Evolutionary conservation across 352 stramenopile genomes (phyloP).

Genomic region (Phytophthora ramorum): DNA sequence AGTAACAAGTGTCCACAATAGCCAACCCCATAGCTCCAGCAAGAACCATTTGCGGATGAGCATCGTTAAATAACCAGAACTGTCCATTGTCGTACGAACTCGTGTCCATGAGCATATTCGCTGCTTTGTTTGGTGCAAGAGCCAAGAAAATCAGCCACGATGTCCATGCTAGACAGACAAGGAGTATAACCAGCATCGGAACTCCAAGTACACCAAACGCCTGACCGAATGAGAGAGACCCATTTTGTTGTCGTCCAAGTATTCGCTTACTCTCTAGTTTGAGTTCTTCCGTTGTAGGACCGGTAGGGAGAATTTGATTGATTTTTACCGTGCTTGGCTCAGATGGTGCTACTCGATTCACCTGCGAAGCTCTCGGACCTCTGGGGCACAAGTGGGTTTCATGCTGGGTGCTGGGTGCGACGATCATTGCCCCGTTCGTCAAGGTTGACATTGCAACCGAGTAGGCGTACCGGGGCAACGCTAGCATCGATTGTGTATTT

Average conservation of each 20-base stretch:
- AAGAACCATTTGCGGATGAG: slow-evolving; percentile 1
- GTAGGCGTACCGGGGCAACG: too few relatives aligned
- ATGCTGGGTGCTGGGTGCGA: not conserved
- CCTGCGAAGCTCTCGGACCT: not conserved
- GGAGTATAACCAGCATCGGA: slow-evolving; percentile 24
- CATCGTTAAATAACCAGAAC: slow-evolving; percentile 50
- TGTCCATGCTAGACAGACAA: slow-evolving; percentile 39
- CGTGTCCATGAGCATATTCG: slow-evolving; percentile 57
- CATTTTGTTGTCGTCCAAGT: slow-evolving; percentile 3
- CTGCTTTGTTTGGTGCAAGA: slow-evolving; percentile 36
- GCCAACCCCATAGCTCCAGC: slow-evolving; percentile 32
- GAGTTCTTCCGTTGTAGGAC: slow-evolving; percentile 7
- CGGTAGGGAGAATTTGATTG: slow-evolving; percentile 8
- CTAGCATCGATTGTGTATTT: not conserved
- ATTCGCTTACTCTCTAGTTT: slow-evolving; percentile 15
- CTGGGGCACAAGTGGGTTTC: not conserved
- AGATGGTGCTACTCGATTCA: not conserved
- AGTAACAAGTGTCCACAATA: slow-evolving; percentile 35
- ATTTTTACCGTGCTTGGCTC: not conserved
- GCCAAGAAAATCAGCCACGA: slow-evolving; percentile 47
- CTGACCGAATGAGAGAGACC: slow-evolving; percentile 8
- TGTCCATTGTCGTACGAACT: slow-evolving; percentile 46
- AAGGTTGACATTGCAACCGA: not conserved
- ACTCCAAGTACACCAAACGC: slow-evolving; percentile 16
- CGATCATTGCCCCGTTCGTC: not conserved